Percentiles rank a stretch among this genome's conserved stretches.
phyloP scores from a whole-genome alignment of 768 basidiomycete genomes.

The Boletus barrowsii region DNA sequence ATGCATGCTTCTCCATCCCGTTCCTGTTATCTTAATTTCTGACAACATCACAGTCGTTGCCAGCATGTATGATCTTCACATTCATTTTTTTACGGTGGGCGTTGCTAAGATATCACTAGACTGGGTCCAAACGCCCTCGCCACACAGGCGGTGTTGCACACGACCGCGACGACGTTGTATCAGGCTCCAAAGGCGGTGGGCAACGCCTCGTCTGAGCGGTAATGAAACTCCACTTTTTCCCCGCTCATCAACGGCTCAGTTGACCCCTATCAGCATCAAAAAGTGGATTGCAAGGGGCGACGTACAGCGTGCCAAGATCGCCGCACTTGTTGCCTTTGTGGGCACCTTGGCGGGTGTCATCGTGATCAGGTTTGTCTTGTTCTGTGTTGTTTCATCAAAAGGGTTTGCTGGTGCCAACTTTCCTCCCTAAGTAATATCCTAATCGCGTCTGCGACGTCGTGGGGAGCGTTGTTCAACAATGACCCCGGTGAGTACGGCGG shows the following conservation, averaged over 20 bases:
- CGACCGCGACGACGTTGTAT: conserved; percentile 23
- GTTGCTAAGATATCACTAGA: conserved; percentile 11
- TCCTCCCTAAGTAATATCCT: conserved; percentile 36
- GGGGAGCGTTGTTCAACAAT: conserved; percentile 60
- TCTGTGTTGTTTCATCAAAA: too few species aligned
- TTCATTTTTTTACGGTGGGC: background rate
- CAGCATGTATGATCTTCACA: conserved; percentile 18
- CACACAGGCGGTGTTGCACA: conserved; percentile 25
- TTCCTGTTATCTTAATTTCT: background rate
- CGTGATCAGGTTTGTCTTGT: conserved; percentile 6
- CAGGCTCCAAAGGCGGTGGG: conserved; percentile 21
- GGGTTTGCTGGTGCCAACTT: too few species aligned
- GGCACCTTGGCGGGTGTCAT: conserved; percentile 14
- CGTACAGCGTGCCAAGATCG: conserved; percentile 16
- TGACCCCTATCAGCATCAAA: conserved; percentile 13
- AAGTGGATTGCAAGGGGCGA: conserved; percentile 22
- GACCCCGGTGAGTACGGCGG: conserved; percentile 37
- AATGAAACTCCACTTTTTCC: conserved; percentile 5
- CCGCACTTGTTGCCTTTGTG: conserved; percentile 15
- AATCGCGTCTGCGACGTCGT: conserved; percentile 43
- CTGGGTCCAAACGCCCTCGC: conserved; percentile 23
- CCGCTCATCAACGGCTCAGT: background rate
- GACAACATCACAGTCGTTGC: conserved; percentile 17
- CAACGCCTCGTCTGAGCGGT: conserved; percentile 25
- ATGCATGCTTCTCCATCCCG: background rate